These are phyloP conservation scores for Paxillus ammoniavirescens DNA, from an alignment of 768 basidiomycete species.

Conservation along the genomic window DNA sequence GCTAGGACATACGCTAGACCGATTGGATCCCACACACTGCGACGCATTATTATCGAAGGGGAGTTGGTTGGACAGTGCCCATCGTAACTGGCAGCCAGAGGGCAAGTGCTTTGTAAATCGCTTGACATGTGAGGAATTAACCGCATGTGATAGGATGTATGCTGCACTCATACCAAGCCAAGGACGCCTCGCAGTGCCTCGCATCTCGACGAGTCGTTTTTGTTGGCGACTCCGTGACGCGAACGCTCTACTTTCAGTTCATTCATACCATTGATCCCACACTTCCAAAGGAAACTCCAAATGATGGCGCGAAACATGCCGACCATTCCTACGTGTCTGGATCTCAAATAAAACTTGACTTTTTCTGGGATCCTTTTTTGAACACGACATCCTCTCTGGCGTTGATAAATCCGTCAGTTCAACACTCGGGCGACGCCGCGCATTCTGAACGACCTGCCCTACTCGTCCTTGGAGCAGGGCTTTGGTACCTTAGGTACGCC, in stretches of 20 bases:
- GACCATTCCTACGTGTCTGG: constrained; percentile 53
- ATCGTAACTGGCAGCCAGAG: constrained; percentile 84
- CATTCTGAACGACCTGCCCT: constrained; percentile 49
- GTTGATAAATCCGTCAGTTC: constrained; percentile 34
- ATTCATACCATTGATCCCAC: constrained; percentile 57
- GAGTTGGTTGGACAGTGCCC: constrained; percentile 69
- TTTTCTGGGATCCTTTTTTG: constrained; percentile 87
- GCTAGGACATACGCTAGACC: constrained; percentile 44
- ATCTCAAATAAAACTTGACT: constrained; percentile 50
- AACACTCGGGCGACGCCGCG: constrained; percentile 1
- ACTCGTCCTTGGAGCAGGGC: constrained; percentile 79
- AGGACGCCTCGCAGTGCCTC: constrained; percentile 55
- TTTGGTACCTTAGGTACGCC: constrained; percentile 87
- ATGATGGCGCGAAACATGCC: constrained; percentile 66
- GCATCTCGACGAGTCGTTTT: constrained; percentile 65
- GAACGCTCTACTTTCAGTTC: constrained; percentile 76
- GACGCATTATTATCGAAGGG: constrained; percentile 67
- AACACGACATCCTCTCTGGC: constrained; percentile 58
- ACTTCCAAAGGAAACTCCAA: constrained; percentile 49
- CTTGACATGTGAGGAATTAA: constrained; percentile 5
- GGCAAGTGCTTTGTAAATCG: constrained; percentile 42
- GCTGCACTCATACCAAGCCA: constrained; percentile 60
- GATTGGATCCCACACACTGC: constrained; percentile 72
- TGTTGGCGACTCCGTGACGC: constrained; percentile 81
- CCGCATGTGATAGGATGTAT: constrained; percentile 63